Percentiles rank a stretch among this genome's conserved stretches.
phyloP scores from a whole-genome alignment of 345 rosid genomes.

The Eucalyptus guilfoylei region DNA sequence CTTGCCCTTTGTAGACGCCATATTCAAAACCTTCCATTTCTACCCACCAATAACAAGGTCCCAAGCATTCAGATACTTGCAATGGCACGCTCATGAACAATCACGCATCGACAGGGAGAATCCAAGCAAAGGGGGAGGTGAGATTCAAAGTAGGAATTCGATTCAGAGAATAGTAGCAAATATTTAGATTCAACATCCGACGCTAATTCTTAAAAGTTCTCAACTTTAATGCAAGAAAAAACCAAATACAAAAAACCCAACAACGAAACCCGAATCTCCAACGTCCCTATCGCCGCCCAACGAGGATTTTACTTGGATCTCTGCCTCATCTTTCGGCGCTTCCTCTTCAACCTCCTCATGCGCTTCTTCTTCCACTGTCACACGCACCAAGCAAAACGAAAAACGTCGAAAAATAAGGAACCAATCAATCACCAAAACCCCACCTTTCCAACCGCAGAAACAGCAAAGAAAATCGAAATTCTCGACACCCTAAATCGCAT shows the following conservation, averaged over 20 bases:
- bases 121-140: not conserved
- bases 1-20: not conserved
- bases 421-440: not conserved
- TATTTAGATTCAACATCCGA: not conserved
- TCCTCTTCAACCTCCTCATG: slow-evolving; percentile 19
- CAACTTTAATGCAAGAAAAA: not conserved
- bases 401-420: not conserved
- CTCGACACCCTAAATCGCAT: not conserved
- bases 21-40: not conserved
- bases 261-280: not conserved
- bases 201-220: not conserved
- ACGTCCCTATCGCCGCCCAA: not conserved
- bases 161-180: not conserved
- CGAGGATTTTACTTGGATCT: slow-evolving; percentile 4
- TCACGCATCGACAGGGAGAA: not conserved
- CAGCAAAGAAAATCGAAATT: not conserved
- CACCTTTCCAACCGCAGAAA: not conserved
- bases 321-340: slow-evolving; percentile 18
- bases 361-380: slow-evolving; percentile 16
- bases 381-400: not conserved
- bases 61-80: not conserved
- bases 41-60: not conserved
- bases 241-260: not conserved
- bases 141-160: not conserved
- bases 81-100: not conserved